Percentiles rank a stretch among this genome's conserved stretches.
Conservation (phyloP, 331 rosid genomes). For the Quercus phellos region DNA sequence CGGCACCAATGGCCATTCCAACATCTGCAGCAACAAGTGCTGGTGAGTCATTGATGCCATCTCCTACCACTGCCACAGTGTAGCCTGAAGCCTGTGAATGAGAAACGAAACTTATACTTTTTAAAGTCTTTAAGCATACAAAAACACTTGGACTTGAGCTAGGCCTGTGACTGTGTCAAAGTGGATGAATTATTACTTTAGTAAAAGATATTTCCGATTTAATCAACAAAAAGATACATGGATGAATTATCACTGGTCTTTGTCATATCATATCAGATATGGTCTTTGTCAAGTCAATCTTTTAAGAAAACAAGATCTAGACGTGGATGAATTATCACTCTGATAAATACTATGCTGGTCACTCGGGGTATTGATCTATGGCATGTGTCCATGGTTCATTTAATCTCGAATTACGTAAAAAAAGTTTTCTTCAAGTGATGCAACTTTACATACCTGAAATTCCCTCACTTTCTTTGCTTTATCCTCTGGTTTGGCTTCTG, state of each 20-base stretch:
- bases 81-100: slow-evolving; percentile 46
- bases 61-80: slow-evolving; percentile 86
- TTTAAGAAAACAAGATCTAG: neutral
- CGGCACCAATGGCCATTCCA: slow-evolving; percentile 96
- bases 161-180: neutral
- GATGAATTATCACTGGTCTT: neutral
- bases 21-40: slow-evolving; percentile 91
- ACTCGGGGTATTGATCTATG: neutral
- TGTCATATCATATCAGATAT: neutral
- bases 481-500: slow-evolving; percentile 74
- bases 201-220: neutral
- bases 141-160: neutral
- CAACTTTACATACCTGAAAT: slow-evolving; percentile 49
- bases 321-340: too few relatives aligned
- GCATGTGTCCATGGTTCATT: neutral
- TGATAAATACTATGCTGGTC: too few relatives aligned
- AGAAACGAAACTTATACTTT: neutral
- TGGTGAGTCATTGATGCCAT: slow-evolving; percentile 95
- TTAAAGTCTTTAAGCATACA: neutral
- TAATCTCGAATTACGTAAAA: neutral
- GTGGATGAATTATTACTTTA: too few relatives aligned
- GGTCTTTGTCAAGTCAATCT: neutral
- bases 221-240: neutral
- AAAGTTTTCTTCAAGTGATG: neutral
- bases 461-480: slow-evolving; percentile 71